These are phyloP conservation scores for Aspergillus kassunensis DNA, from an alignment of 495 filamentous ascomycete genomes.

Conservation along the genomic window DNA sequence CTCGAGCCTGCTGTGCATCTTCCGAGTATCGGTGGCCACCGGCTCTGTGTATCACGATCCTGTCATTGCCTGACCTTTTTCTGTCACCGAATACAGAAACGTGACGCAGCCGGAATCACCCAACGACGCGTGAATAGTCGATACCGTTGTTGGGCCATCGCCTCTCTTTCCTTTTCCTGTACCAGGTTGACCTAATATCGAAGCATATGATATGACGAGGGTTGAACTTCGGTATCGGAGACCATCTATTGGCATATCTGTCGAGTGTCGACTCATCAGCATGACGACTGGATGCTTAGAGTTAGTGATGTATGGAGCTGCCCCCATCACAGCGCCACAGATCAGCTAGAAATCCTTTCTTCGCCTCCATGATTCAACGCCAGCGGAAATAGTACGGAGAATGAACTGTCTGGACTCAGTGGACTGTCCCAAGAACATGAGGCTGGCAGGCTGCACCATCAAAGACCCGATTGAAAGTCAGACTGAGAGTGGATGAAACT, in stretches of 20 bases:
- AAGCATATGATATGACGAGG: not conserved
- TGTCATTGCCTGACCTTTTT: not conserved
- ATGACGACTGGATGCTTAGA: not conserved
- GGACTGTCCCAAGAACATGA: not conserved
- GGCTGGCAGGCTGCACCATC: not conserved
- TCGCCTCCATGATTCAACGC: not conserved
- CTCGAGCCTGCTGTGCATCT: not conserved
- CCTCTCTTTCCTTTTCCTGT: not conserved
- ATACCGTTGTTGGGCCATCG: not conserved
- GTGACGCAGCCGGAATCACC: not conserved
- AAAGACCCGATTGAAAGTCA: not conserved
- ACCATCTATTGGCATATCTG: not conserved
- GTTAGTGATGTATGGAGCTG: not conserved
- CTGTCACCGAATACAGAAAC: not conserved
- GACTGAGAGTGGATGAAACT: constrained; percentile 3
- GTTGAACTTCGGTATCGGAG: not conserved
- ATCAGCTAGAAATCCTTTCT: not conserved
- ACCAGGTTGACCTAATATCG: not conserved
- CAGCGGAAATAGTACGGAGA: not conserved
- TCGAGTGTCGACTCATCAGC: constrained; percentile 9
- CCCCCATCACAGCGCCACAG: constrained; percentile 1
- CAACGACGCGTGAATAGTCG: not conserved
- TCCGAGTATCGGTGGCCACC: not conserved
- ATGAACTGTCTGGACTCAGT: too few species aligned
- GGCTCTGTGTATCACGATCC: not conserved